Conservation (phyloP, 2,329 filamentous ascomycete genomes). For the Clonostachys rosea region DNA sequence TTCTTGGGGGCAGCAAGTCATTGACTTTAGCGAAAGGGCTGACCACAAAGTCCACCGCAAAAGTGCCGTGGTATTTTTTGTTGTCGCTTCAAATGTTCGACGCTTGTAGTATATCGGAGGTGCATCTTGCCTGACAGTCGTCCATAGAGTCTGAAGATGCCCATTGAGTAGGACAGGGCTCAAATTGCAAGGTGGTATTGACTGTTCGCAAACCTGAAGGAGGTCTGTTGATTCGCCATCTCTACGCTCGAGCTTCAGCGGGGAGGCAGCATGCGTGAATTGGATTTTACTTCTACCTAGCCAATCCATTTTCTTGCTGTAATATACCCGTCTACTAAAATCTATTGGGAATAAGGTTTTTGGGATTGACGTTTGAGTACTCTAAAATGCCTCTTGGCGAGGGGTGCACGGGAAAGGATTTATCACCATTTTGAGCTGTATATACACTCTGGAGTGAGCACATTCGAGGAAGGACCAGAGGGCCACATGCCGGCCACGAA, state of each 20-base stretch:
- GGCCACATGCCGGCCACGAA: no score
- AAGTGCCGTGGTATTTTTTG: conserved; percentile 67
- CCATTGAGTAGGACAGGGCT: conserved; percentile 96
- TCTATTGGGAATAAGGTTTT: no score
- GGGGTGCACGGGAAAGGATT: no score
- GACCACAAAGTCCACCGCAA: conserved; percentile 84
- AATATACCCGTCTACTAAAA: no score
- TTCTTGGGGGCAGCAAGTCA: conserved; percentile 66
- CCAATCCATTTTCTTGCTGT: no score
- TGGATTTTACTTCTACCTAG: no score
- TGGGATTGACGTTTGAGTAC: no score
- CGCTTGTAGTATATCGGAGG: conserved; percentile 78
- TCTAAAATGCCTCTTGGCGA: no score
- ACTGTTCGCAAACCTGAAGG: conserved; percentile 62
- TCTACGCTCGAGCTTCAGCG: conserved; percentile 53
- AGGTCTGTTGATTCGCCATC: conserved; percentile 61
- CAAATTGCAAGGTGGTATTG: conserved; percentile 78
- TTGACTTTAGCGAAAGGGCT: conserved; percentile 49
- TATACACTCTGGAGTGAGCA: no score
- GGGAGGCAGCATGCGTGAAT: conserved; percentile 7
- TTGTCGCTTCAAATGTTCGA: conserved; percentile 31
- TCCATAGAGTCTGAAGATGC: conserved; percentile 87
- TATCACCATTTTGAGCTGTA: no score
- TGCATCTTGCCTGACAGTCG: conserved; percentile 64
- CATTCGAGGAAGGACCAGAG: no score